Conservation (phyloP, 768 basidiomycete species). For the Cystobasidium onofrii region DNA sequence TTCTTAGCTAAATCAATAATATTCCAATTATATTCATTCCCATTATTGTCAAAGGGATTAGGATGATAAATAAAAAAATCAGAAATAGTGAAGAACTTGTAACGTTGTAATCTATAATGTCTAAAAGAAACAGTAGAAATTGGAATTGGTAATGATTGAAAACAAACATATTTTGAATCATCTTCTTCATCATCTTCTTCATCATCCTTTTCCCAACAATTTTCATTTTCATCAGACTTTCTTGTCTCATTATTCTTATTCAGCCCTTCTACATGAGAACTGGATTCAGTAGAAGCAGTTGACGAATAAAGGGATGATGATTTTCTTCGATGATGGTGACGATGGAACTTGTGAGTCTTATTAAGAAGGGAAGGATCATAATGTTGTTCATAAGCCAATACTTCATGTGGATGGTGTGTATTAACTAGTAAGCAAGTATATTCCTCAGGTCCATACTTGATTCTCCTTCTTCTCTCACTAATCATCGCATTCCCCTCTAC, state of each 20-base stretch:
- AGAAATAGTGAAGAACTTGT: conserved; percentile 77
- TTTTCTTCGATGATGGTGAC: background rate
- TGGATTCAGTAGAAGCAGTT: too few relatives aligned
- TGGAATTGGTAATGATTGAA: conserved; percentile 29
- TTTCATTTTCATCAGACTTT: background rate
- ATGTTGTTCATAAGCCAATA: background rate
- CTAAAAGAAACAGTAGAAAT: conserved; percentile 49
- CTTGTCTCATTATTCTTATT: background rate
- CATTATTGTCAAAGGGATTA: conserved; percentile 37
- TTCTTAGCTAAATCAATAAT: conserved; percentile 36
- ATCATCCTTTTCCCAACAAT: background rate
- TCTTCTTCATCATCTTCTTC: conserved; percentile 1
- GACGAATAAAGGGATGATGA: background rate
- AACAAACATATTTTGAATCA: background rate
- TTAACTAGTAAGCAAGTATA: conserved; percentile 16
- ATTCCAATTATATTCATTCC: too few relatives aligned
- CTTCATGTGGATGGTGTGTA: conserved; percentile 25
- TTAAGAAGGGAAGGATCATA: background rate
- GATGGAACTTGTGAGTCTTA: too few relatives aligned
- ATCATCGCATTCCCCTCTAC: background rate
- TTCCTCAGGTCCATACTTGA: conserved; percentile 8
- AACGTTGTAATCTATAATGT: conserved; percentile 82
- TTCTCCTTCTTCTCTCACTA: background rate
- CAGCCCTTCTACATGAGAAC: too few relatives aligned
- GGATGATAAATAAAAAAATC: conserved; percentile 79